A percentile compares a stretch with the other conserved stretches of the same genome.
Conservation (phyloP, 2,329 filamentous ascomycete species). For the Aspergillus puulaauensis region DNA sequence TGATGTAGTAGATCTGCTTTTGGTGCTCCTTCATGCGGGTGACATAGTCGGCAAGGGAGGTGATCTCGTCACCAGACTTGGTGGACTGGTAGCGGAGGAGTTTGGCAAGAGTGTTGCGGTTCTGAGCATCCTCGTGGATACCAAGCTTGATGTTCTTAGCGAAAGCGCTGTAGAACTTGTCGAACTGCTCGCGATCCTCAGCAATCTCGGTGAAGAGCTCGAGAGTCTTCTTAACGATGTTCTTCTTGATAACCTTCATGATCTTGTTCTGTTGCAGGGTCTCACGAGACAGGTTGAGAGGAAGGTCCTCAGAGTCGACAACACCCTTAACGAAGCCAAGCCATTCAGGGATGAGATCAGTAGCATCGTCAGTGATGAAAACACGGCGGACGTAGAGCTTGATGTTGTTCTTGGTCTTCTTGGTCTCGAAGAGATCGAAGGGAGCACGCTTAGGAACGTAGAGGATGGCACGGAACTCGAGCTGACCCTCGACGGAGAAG, state of each 20-base stretch:
- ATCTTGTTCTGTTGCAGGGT: constrained; percentile 99
- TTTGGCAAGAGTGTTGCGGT: constrained; percentile 90
- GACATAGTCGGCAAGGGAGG: constrained; percentile 94
- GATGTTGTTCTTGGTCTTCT: constrained; percentile 99
- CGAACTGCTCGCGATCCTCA: constrained; percentile 99
- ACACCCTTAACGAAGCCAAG: constrained; percentile 99
- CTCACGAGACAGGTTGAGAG: constrained; percentile 99
- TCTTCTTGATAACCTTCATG: constrained; percentile 99
- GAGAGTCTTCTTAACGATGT: constrained; percentile 99
- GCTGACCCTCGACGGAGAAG: constrained; percentile 99
- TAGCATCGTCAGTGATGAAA: constrained; percentile 99
- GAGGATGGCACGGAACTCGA: constrained; percentile 99
- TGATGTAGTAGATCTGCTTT: constrained; percentile 99
- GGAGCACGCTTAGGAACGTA: constrained; percentile 99
- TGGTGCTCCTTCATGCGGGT: constrained; percentile 99
- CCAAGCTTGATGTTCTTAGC: constrained; percentile 99
- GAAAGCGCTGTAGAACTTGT: constrained; percentile 99
- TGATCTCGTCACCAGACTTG: constrained; percentile 95
- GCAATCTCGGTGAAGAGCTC: constrained; percentile 99
- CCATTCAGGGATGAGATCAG: constrained; percentile 99
- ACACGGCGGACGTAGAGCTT: constrained; percentile 99
- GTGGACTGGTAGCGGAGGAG: constrained; percentile 98
- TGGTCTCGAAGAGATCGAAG: constrained; percentile 99
- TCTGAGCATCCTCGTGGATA: constrained; percentile 99
- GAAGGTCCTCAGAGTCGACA: constrained; percentile 98